Evolutionary conservation across 352 stramenopile species (phyloP), one percentile per base, ranked within the genome.

Genomic region (Phytophthora pinifolia): DNA sequence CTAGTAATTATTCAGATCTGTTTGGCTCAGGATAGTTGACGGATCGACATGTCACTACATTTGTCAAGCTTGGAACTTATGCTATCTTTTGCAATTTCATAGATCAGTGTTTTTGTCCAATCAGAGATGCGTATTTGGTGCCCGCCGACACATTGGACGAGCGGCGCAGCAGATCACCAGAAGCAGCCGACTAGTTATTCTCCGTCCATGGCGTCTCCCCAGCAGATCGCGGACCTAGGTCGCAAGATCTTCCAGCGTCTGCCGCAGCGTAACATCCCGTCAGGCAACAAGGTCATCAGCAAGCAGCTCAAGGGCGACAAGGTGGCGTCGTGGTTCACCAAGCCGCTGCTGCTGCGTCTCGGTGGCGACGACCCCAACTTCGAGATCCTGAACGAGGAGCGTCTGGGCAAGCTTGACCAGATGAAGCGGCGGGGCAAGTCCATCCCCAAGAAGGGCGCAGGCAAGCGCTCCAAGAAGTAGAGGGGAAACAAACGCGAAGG

Each of bases 171-270:
- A 59, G 43, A 36, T 42, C 31, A 30, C 33, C 49, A 54, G 22
- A 42, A 48, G 43, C 43, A n/a, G 30, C 46, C 12, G 35, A 34
- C 15, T 51, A 51, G 32, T 53, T 48, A 14, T 17, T 20, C 10
- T 45, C 18, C 13, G 30, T 56, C 46, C 45, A 76, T 72, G 70
- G 46, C 67, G 65, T 74, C 67, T 60, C 65, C 75, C 39, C 65
- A 84, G 72, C 75, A 85, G 59, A 69, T 94, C 62, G 80, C 79
- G 48, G 84, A 94, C 52, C 65, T 94, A 43, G 72, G 79, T 36
- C 82, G 84, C 62, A 91, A 94, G 75, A 94, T 94, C 59, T 94
- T 94, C 68, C 80, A 94, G 77, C 82, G 84, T 13, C 66, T 94
- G 59, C 84, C 84, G 62, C 82, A 92, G 75, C 83, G 77, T 65